Base-by-base conservation (phyloP, 2,329 filamentous ascomycete genomes). In the Rutstroemia sp. region DNA sequence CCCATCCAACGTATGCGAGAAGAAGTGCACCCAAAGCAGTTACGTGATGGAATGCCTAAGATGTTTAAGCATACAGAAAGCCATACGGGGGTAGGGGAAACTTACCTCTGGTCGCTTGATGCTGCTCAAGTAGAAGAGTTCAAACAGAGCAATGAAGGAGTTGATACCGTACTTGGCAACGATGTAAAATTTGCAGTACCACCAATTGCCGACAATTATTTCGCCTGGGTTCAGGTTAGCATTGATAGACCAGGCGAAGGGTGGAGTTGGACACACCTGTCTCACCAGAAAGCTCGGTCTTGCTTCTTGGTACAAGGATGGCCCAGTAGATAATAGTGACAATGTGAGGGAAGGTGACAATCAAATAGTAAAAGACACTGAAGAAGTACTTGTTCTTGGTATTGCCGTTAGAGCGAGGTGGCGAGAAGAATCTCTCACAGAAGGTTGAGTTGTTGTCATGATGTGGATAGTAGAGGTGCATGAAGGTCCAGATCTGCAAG, bases 391-490 rank as follows among this genome's bases (percentile, higher is more conserved):
- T 63, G 49, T 66, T 67, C 19, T 63, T 58, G 44, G 65, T 58
- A 16, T 44, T 54, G 27, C 59, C 9, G 27, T 61, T 57, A 56
- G 63, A 60, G 50, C 60, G 58, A 50, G 65, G 63, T 58, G 66
- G 61, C 39, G 64, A 64, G 41, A 69, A 57, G 34, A 64, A 48
- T 41, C 55, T 63, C 51, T 66, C 62, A 12, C 64, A 6, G 9
- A 37, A 48, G 25, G 60, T 60, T 5, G 60, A 47, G 23, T 62
- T 61, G 8, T 53, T 61, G 25, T 54, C 59, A 17, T 66, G 61
- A 42, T 66, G 63, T 48, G 64, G 67, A 53, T 68, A 67, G 45
- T 68, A 57, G n/a, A 69, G 61, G 48, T 70, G 68, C 64, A 69
- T 67, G 57, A 62, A 64, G 19, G 68, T 68, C 68, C 67, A 69